Evolutionary conservation across 306 rosid genomes (phyloP).

Genomic region (Albizia julibrissin): DNA sequence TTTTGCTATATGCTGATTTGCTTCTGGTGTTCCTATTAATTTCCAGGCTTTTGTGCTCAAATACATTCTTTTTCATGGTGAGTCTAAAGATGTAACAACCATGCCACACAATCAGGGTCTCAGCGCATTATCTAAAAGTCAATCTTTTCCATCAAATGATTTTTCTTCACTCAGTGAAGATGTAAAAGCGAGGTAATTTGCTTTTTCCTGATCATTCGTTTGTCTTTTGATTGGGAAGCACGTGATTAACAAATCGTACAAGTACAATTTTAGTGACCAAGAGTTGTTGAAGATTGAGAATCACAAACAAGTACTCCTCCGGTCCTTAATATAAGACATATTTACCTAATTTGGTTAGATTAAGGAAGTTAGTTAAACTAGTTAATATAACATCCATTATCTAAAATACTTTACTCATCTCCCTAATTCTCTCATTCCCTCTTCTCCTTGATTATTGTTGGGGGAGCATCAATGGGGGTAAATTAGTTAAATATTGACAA

Average conservation of each 20-base stretch:
- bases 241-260: conserved; percentile 1
- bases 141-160: conserved; percentile 56
- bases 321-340: too few relatives aligned
- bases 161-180: conserved; percentile 72
- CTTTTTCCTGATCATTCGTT: conserved; percentile 32
- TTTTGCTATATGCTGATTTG: conserved; percentile 27
- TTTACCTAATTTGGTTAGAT: too few relatives aligned
- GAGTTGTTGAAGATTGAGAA: background rate
- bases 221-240: conserved; percentile 35
- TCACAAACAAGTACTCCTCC: background rate
- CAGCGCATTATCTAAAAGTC: conserved; percentile 52
- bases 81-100: conserved; percentile 50
- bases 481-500: too few relatives aligned
- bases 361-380: too few relatives aligned
- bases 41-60: conserved; percentile 93
- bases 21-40: conserved; percentile 36
- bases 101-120: conserved; percentile 51
- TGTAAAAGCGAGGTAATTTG: conserved; percentile 80
- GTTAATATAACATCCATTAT: too few relatives aligned
- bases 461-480: too few relatives aligned
- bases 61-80: conserved; percentile 68
- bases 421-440: too few relatives aligned
- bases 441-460: too few relatives aligned
- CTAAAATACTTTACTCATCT: too few relatives aligned
- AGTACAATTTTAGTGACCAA: background rate